Evolutionary conservation across 2,329 filamentous ascomycete genomes (phyloP), one percentile per base, ranked within the genome.

Genomic region (Fusarium acutatum): DNA sequence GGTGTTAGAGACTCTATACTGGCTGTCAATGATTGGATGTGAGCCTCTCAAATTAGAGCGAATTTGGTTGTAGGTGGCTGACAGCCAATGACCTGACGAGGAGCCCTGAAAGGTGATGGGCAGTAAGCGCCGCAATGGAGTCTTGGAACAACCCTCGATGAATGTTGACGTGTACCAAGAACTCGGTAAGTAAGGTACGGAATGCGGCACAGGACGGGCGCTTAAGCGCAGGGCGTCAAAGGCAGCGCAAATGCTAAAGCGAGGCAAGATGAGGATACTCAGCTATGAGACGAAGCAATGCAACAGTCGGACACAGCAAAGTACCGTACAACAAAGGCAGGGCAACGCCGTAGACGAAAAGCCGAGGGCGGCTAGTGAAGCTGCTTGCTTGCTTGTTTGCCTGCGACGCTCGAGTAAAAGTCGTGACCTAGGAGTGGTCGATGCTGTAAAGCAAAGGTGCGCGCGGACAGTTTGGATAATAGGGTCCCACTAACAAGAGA

Each of bases 101-200:
- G 46, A 73, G 41, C 64, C 60, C 67, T 50, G 40, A 49, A 44
- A 59, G 58, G 52, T 53, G 60, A 67, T 59, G 54, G 37, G 50
- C 59, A 49, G 63, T 77, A 79, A 79, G 77, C 77, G 77, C 77
- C 72, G 58, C 17, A 54, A 76, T 53, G 64, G 62, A 60, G 56
- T 66, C 54, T 47, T 50, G 37, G 62, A 47, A 26, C 37, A 62
- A 60, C 56, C 68, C 68, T 71, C 59, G 65, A 71, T 69, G 67
- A 77, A 69, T 75, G 60, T 60, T 65, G 65, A 47, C 40, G 37
- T 65, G 60, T 64, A 50, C 69, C 71, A 63, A 57, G 53, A 66
- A 73, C 40, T 32, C 60, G 61, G 44, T 52, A 67, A 67, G 58
- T 67, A 67, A 50, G 28, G 58, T 46, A 69, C 68, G 76, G 73